A percentile compares a stretch with the other conserved stretches of the same genome.
Evolutionary conservation across 2,329 filamentous ascomycete genomes (phyloP).

Genomic region (Hortaea sp.): DNA sequence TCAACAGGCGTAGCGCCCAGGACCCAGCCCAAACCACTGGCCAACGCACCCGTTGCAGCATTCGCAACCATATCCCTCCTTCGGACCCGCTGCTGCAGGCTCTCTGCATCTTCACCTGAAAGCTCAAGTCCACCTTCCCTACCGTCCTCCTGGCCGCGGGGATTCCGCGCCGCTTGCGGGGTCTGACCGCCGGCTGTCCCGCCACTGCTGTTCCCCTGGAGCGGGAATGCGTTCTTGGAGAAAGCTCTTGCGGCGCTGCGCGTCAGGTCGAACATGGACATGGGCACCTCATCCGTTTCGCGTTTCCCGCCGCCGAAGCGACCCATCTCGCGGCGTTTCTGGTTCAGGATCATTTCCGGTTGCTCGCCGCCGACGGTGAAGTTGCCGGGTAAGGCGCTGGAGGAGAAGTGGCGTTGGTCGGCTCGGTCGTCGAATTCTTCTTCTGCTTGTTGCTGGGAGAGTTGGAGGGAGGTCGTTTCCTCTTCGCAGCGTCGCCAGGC

Average conservation of each 20-base stretch:
- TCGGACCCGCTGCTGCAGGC: constrained; percentile 39
- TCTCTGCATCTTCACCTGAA: constrained; percentile 7
- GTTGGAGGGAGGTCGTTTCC: constrained; percentile 58
- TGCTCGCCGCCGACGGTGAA: constrained; percentile 30
- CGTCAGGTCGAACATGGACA: constrained; percentile 45
- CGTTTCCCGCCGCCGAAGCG: constrained; percentile 15
- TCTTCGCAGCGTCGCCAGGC: constrained; percentile 70
- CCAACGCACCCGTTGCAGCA: constrained; percentile 52
- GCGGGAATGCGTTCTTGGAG: constrained; percentile 35
- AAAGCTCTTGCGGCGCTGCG: constrained; percentile 40
- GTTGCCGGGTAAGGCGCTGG: constrained; percentile 31
- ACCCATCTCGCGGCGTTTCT: constrained; percentile 32
- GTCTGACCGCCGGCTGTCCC: background rate
- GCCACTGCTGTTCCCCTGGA: constrained; percentile 16
- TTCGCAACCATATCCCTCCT: constrained; percentile 64
- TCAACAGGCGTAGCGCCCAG: constrained; percentile 37
- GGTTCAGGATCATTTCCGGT: constrained; percentile 26
- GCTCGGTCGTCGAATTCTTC: constrained; percentile 59
- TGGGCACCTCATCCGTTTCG: constrained; percentile 38
- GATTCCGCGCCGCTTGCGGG: background rate
- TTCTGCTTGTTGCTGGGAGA: constrained; percentile 58
- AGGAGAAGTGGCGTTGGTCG: constrained; percentile 35
- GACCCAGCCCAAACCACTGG: constrained; percentile 55
- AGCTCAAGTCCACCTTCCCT: constrained; percentile 15
- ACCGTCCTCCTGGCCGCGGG: background rate